Conservation (phyloP, 2,329 filamentous ascomycete genomes). For the Talaromyces sp. region DNA sequence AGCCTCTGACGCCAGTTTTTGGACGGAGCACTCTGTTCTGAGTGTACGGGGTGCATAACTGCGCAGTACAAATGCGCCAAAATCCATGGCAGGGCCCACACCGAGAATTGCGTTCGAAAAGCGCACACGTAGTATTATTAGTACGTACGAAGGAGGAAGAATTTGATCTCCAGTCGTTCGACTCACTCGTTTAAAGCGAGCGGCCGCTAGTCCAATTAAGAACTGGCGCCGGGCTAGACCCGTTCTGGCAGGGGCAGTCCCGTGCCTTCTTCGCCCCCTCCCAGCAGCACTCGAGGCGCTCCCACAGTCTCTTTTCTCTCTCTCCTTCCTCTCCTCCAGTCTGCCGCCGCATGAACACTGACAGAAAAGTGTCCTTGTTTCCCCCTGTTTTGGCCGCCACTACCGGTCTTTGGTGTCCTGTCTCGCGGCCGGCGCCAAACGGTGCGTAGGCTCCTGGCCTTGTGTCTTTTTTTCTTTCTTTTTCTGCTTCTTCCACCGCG, state of each 20-base stretch:
- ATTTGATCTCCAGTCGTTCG: too few species aligned
- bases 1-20: neutral
- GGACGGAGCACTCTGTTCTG: neutral
- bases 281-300: conserved; percentile 12
- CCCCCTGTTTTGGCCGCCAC: conserved; percentile 37
- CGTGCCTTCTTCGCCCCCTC: conserved; percentile 13
- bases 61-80: too few species aligned
- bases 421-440: conserved; percentile 43
- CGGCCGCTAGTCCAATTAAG: neutral
- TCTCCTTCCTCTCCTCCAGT: conserved; percentile 13
- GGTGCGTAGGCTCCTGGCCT: conserved; percentile 42
- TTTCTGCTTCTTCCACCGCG: conserved; percentile 4
- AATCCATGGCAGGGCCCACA: too few species aligned
- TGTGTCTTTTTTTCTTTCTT: neutral
- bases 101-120: too few species aligned
- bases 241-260: neutral
- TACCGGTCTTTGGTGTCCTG: conserved; percentile 43
- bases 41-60: too few species aligned
- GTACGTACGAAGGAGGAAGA: too few species aligned
- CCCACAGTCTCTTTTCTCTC: conserved; percentile 10
- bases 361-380: conserved; percentile 19
- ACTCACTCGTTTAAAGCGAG: neutral
- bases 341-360: conserved; percentile 13
- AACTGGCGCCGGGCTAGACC: neutral
- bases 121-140: too few species aligned